phyloP scores from a whole-genome alignment of 208 protist species.

The Crithidia mellificae region DNA sequence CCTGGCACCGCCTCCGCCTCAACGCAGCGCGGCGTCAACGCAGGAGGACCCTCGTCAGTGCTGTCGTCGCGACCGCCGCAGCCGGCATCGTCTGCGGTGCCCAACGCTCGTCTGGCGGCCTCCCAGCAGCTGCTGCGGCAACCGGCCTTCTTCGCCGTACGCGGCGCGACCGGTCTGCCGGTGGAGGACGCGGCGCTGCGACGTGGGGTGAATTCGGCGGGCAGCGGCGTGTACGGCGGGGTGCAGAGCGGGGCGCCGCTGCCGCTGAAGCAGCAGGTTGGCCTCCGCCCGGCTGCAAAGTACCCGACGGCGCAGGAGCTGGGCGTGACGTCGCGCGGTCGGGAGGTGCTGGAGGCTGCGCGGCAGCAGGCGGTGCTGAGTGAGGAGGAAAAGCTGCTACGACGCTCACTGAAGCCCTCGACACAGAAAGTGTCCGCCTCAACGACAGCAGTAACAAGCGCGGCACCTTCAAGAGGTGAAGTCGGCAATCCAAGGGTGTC shows the following conservation, averaged over 20 bases:
- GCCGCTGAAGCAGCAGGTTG: constrained; percentile 31
- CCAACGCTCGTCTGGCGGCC: constrained; percentile 13
- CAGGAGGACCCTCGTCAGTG: background rate
- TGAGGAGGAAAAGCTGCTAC: constrained; percentile 44
- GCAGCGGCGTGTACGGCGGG: constrained; percentile 53
- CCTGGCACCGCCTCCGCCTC: no score
- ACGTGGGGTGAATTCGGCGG: constrained; percentile 10
- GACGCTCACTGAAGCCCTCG: constrained; percentile 22
- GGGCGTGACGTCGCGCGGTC: constrained; percentile 56
- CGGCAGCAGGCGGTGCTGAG: constrained; percentile 38
- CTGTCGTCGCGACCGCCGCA: background rate
- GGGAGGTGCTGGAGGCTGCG: constrained; percentile 55
- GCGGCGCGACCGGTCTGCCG: constrained; percentile 54
- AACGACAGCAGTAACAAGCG: background rate
- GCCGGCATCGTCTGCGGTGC: background rate
- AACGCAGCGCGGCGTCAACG: background rate
- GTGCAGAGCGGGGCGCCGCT: constrained; percentile 44
- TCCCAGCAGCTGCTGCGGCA: constrained; percentile 42
- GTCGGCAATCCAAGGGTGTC: no score
- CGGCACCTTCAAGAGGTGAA: no score
- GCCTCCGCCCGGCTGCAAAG: constrained; percentile 15
- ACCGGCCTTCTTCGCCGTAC: constrained; percentile 58
- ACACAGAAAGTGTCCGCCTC: background rate
- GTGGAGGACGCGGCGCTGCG: constrained; percentile 35
- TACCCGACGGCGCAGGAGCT: constrained; percentile 42